Conservation (phyloP, 2,329 filamentous ascomycete species). For the Xylariaceae sp. region DNA sequence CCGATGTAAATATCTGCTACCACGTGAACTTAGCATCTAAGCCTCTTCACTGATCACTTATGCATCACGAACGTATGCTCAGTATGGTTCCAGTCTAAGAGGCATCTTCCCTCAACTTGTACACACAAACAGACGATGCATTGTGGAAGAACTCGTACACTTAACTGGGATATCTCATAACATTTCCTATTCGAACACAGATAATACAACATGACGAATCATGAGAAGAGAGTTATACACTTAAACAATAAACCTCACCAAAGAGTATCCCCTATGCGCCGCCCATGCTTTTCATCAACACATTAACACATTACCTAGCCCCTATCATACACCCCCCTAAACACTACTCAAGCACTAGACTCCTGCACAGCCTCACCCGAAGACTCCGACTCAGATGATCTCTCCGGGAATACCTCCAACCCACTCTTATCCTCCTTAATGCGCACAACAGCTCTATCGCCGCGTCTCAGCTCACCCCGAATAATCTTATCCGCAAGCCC, state of each 20-base stretch:
- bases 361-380: not conserved
- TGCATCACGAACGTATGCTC: too few relatives aligned
- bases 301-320: not conserved
- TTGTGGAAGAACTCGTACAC: too few relatives aligned
- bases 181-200: not conserved
- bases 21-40: not conserved
- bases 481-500: constrained; percentile 88
- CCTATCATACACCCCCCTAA: not conserved
- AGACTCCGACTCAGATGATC: not conserved
- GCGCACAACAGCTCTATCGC: constrained; percentile 65
- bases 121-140: too few relatives aligned
- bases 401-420: constrained; percentile 43
- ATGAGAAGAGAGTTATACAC: not conserved
- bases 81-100: too few relatives aligned
- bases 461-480: constrained; percentile 69
- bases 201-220: not conserved
- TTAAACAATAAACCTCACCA: not conserved
- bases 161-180: too few relatives aligned
- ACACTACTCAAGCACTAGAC: constrained; percentile 1
- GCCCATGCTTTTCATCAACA: constrained; percentile 4
- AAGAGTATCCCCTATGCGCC: not conserved
- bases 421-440: constrained; percentile 59
- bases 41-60: too few relatives aligned
- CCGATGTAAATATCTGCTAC: not conserved
- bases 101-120: too few relatives aligned